These are phyloP conservation scores for Irineochytrium annulatum DNA, from an alignment of 192 early-diverging fungal species.

Conservation along the genomic window DNA sequence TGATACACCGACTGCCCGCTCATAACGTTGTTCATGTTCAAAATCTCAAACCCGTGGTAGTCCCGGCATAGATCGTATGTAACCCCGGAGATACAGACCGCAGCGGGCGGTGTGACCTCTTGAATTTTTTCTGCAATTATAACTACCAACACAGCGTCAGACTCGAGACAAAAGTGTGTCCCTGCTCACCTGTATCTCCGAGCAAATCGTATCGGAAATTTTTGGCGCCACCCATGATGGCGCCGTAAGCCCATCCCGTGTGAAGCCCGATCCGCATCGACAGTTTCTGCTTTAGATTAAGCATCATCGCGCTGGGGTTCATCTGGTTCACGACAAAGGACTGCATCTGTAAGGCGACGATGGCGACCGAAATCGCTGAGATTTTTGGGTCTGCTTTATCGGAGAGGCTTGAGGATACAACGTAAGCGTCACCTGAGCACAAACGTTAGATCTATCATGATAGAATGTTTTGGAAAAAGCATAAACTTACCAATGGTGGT, in stretches of 20 bases:
- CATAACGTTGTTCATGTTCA: slow-evolving; percentile 2
- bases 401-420: slow-evolving; percentile 35
- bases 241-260: slow-evolving; percentile 38
- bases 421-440: slow-evolving; percentile 43
- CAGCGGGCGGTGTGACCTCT: slow-evolving; percentile 34
- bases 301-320: slow-evolving; percentile 33
- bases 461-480: slow-evolving; percentile 4
- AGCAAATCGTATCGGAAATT: slow-evolving; percentile 49
- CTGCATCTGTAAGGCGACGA: slow-evolving; percentile 50
- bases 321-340: slow-evolving; percentile 38
- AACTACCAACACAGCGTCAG: slow-evolving; percentile 7
- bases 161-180: neutral
- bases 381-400: slow-evolving; percentile 26
- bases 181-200: slow-evolving; percentile 42
- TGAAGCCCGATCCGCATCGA: slow-evolving; percentile 49
- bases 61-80: slow-evolving; percentile 29
- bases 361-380: slow-evolving; percentile 35
- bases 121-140: slow-evolving; percentile 43
- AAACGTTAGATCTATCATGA: neutral
- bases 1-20: slow-evolving; percentile 10
- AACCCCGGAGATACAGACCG: slow-evolving; percentile 32
- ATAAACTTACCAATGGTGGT: slow-evolving; percentile 21
- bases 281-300: slow-evolving; percentile 26
- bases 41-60: slow-evolving; percentile 39
- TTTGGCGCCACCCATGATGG: slow-evolving; percentile 51